A percentile compares a stretch with the other conserved stretches of the same genome.
These are phyloP conservation scores for Petrea volubilis DNA, from an alignment of 257 asterid genomes.

Conservation along the genomic window DNA sequence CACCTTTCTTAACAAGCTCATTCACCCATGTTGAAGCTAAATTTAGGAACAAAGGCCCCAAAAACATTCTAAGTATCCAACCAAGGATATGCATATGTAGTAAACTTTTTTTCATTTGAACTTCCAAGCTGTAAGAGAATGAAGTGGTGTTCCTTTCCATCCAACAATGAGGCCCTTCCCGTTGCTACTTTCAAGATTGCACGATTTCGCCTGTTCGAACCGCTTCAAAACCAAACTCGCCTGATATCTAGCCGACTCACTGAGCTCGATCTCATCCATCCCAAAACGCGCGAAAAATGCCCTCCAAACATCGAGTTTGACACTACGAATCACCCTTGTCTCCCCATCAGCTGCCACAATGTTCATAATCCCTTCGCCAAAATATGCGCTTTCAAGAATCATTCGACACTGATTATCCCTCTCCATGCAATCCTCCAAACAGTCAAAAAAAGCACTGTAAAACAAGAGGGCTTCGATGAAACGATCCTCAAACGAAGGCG, in stretches of 20 bases:
- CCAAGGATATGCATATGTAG: no score
- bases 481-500: conserved; percentile 57
- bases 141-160: conserved; percentile 57
- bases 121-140: conserved; percentile 49
- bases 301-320: conserved; percentile 70
- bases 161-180: conserved; percentile 47
- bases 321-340: conserved; percentile 52
- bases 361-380: conserved; percentile 56
- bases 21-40: not conserved
- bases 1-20: not conserved
- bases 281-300: conserved; percentile 51
- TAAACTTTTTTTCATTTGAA: conserved; percentile 25
- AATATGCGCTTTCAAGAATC: conserved; percentile 44
- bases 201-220: conserved; percentile 37
- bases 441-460: conserved; percentile 54
- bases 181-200: conserved; percentile 38
- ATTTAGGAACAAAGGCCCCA: not conserved
- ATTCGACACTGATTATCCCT: conserved; percentile 33
- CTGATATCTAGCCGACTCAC: conserved; percentile 51
- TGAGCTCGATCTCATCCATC: conserved; percentile 45
- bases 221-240: conserved; percentile 43
- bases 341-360: conserved; percentile 53
- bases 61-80: no score
- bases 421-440: conserved; percentile 64
- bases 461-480: conserved; percentile 56